Conservation (phyloP, 352 stramenopile genomes). For the Thalassiosira oceanica region DNA sequence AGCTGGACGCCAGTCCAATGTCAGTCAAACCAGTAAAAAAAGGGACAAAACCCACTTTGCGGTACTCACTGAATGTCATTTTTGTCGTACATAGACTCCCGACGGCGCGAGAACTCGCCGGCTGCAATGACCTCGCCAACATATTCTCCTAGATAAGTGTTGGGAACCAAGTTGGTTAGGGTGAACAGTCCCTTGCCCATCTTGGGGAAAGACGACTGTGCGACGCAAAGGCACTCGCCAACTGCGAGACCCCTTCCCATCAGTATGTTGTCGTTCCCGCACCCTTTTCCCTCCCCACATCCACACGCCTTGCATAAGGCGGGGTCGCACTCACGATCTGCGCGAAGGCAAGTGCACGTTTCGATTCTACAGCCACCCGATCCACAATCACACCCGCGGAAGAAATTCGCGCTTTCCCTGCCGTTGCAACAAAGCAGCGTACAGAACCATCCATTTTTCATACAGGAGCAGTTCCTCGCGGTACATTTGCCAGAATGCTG, state of each 20-base stretch:
- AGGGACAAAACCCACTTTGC: slow-evolving; percentile 36
- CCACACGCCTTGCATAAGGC: slow-evolving; percentile 86
- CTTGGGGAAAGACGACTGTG: slow-evolving; percentile 81
- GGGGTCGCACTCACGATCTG: slow-evolving; percentile 90
- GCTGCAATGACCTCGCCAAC: slow-evolving; percentile 91
- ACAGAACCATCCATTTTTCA: slow-evolving; percentile 87
- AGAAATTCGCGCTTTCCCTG: slow-evolving; percentile 85
- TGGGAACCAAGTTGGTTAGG: slow-evolving; percentile 85
- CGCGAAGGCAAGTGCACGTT: slow-evolving; percentile 87
- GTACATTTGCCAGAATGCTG: slow-evolving; percentile 86
- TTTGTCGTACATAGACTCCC: slow-evolving; percentile 87
- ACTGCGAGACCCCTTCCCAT: slow-evolving; percentile 62
- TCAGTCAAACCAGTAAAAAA: slow-evolving; percentile 49
- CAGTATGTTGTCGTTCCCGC: slow-evolving; percentile 74
- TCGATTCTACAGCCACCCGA: slow-evolving; percentile 85
- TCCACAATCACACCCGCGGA: slow-evolving; percentile 86
- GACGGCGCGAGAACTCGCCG: slow-evolving; percentile 88
- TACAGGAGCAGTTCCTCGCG: slow-evolving; percentile 85
- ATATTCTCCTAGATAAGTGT: slow-evolving; percentile 94
- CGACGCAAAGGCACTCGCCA: slow-evolving; percentile 75
- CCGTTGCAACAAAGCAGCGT: slow-evolving; percentile 88
- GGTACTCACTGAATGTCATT: slow-evolving; percentile 85
- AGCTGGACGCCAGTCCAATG: slow-evolving; percentile 85
- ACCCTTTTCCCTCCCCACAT: slow-evolving; percentile 38
- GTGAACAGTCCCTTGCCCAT: slow-evolving; percentile 91